Conservation (phyloP, 31 red algal genomes). For the Odonthalia washingtoniensis region DNA sequence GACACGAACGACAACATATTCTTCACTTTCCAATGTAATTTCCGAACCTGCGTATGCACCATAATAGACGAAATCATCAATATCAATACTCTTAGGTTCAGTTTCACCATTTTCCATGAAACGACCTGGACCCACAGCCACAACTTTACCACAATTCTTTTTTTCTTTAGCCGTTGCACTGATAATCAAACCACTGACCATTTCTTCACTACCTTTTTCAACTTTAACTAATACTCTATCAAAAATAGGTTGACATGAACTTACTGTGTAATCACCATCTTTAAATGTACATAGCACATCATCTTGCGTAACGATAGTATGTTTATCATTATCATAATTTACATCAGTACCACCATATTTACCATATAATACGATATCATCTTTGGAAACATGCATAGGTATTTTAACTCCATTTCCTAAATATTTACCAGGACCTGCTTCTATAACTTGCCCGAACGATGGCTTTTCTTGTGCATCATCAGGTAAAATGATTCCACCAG, state of each 20-base stretch:
- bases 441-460: conserved; percentile 80
- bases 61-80: conserved; percentile 89
- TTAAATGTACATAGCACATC: conserved; percentile 86
- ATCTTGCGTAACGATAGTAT: conserved; percentile 78
- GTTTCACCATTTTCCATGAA: conserved; percentile 94
- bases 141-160: conserved; percentile 76
- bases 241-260: conserved; percentile 76
- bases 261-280: conserved; percentile 64
- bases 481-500: conserved; percentile 83
- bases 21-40: conserved; percentile 82
- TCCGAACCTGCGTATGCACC: conserved; percentile 85
- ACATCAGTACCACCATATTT: conserved; percentile 88
- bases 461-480: conserved; percentile 64
- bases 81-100: conserved; percentile 75
- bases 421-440: conserved; percentile 85
- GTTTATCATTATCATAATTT: conserved; percentile 82
- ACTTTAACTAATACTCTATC: conserved; percentile 88
- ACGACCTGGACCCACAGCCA: conserved; percentile 86
- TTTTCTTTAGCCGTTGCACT: conserved; percentile 63
- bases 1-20: conserved; percentile 82
- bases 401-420: conserved; percentile 92
- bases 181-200: conserved; percentile 78
- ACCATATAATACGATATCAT: conserved; percentile 90
- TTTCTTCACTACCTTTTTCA: conserved; percentile 68
- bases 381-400: conserved; percentile 78